These are phyloP conservation scores for Entelexis paramagnoliae DNA, from an alignment of 1,139 yeast species.

Conservation along the genomic window DNA sequence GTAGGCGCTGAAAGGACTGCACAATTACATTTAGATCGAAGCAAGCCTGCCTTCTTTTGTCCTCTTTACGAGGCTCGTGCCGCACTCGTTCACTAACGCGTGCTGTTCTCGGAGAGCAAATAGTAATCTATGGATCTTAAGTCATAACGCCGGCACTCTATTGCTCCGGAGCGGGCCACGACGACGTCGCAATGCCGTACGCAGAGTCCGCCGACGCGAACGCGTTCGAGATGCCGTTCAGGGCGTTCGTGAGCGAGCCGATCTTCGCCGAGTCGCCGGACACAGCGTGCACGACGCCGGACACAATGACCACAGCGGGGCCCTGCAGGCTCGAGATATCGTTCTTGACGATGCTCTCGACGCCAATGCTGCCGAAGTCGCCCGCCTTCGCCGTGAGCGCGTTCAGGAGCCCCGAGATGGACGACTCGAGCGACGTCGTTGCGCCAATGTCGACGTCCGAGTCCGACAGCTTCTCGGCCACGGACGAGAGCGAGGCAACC, in stretches of 20 bases:
- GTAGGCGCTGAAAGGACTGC: too few relatives aligned
- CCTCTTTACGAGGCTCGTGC: too few relatives aligned
- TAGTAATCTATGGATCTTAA: background rate
- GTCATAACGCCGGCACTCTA: background rate
- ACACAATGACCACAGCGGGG: constrained; percentile 32
- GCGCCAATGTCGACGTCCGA: constrained; percentile 3
- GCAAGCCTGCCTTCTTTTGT: too few relatives aligned
- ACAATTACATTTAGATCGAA: too few relatives aligned
- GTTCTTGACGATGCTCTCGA: constrained; percentile 22
- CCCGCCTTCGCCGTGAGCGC: constrained; percentile 23
- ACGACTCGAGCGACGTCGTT: constrained; percentile 17
- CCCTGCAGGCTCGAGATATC: constrained; percentile 24
- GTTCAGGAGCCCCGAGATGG: constrained; percentile 19
- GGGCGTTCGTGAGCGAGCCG: constrained; percentile 9
- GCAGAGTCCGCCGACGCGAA: constrained; percentile 16
- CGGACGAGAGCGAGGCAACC: constrained; percentile 17
- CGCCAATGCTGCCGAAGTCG: constrained; percentile 23
- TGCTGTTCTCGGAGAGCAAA: too few relatives aligned
- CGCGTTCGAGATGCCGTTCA: constrained; percentile 7
- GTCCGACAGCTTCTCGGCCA: constrained; percentile 12
- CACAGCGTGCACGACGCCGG: constrained; percentile 11
- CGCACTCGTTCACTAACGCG: too few relatives aligned
- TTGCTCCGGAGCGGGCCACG: background rate
- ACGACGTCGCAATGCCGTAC: constrained; percentile 10
- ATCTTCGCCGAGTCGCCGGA: constrained; percentile 14